phyloP scores from a whole-genome alignment of 1,139 yeast species.

The Zygoascus hellenicus region DNA sequence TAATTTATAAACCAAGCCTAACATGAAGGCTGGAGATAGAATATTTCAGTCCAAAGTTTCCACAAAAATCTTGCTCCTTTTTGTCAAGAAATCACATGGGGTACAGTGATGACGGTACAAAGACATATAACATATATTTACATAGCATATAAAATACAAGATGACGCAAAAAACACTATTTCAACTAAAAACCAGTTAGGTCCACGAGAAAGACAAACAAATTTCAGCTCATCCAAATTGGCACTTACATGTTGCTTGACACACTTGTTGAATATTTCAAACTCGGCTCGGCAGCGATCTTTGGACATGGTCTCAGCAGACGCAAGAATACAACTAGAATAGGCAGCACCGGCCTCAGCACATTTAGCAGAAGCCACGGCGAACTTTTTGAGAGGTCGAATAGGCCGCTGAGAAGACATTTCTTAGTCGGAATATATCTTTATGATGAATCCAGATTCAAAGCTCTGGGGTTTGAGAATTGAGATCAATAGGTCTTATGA shows the following conservation, averaged over 20 bases:
- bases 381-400: constrained; percentile 5
- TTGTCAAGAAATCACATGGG: too few relatives aligned
- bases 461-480: too few relatives aligned
- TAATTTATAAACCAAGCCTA: background rate
- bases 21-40: too few relatives aligned
- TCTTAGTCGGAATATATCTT: background rate
- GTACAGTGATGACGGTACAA: too few relatives aligned
- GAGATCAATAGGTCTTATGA: too few relatives aligned
- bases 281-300: constrained; percentile 39
- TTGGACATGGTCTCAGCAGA: constrained; percentile 51
- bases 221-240: background rate
- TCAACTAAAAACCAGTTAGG: background rate
- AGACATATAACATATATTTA: too few relatives aligned
- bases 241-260: constrained; percentile 39
- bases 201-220: background rate
- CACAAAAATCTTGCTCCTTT: too few relatives aligned
- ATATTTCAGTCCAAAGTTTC: too few relatives aligned
- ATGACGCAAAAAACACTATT: background rate
- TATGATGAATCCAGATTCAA: too few relatives aligned
- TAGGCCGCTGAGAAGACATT: background rate
- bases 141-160: background rate
- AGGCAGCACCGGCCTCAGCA: constrained; percentile 26
- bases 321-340: constrained; percentile 58
- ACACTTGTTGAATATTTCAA: constrained; percentile 51
- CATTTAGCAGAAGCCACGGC: constrained; percentile 11